Conservation (phyloP, 2,329 filamentous ascomycete genomes). For the Paecilomyces dactylethromorphus region DNA sequence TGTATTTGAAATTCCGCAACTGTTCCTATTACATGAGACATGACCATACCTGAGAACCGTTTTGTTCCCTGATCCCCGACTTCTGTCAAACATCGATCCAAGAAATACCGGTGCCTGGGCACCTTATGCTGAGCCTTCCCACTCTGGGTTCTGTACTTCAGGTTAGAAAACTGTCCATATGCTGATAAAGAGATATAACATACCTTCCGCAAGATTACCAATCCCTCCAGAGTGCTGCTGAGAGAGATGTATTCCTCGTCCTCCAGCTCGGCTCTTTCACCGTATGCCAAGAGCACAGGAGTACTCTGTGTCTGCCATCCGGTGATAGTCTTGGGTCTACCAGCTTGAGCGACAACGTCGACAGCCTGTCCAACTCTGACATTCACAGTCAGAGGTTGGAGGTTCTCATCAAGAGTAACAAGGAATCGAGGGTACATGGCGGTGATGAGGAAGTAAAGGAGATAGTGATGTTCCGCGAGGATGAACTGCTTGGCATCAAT, state of each 20-base stretch:
- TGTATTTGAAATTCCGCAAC: conserved; percentile 24
- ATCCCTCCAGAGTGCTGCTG: conserved; percentile 82
- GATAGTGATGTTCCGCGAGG: conserved; percentile 71
- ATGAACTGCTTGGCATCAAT: conserved; percentile 90
- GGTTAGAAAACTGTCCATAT: conserved; percentile 16
- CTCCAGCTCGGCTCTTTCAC: conserved; percentile 92
- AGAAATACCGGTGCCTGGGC: conserved; percentile 4
- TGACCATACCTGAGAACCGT: conserved; percentile 18
- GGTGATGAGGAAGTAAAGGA: conserved; percentile 93
- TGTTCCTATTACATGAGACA: conserved; percentile 30
- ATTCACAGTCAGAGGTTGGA: conserved; percentile 90
- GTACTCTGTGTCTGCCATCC: conserved; percentile 99
- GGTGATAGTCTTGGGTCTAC: conserved; percentile 96
- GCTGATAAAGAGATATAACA: conserved; percentile 20
- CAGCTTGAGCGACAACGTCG: conserved; percentile 94
- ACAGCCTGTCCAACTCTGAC: conserved; percentile 97
- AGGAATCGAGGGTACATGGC: conserved; percentile 97
- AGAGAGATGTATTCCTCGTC: conserved; percentile 95
- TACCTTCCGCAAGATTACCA: conserved; percentile 97
- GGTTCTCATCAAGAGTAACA: conserved; percentile 88
- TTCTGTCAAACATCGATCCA: conserved; percentile 10
- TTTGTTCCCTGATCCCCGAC: conserved; percentile 10
- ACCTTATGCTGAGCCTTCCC: conserved; percentile 32
- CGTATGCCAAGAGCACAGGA: conserved; percentile 89
- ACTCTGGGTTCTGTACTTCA: conserved; percentile 38